Conservation (phyloP, 148 eudicot species). For the Fagopyrum tataricum region DNA sequence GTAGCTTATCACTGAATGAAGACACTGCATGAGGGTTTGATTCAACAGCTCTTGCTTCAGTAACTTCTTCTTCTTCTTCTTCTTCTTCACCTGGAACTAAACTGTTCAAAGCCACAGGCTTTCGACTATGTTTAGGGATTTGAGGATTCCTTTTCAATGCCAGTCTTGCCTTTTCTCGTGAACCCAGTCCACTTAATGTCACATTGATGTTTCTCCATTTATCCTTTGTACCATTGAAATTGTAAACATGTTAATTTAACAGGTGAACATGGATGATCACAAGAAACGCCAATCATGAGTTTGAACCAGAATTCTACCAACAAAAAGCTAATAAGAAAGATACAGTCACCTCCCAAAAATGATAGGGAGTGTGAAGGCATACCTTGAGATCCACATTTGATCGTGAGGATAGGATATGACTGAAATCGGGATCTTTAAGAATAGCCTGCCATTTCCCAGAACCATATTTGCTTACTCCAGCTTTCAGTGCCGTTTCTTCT, state of each 20-base stretch:
- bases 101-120: conserved; percentile 20
- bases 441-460: conserved; percentile 90
- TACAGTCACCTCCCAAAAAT: neutral
- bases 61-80: conserved; percentile 63
- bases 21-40: conserved; percentile 28
- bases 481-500: conserved; percentile 87
- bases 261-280: neutral
- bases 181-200: conserved; percentile 63
- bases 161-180: conserved; percentile 64
- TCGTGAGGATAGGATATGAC: conserved; percentile 47
- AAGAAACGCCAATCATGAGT: neutral
- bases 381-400: conserved; percentile 96
- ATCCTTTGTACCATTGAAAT: conserved; percentile 37
- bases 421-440: conserved; percentile 76
- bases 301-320: neutral
- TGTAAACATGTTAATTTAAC: neutral
- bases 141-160: conserved; percentile 45
- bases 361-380: neutral
- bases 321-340: neutral
- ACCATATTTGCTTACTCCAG: conserved; percentile 75
- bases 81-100: conserved; percentile 22
- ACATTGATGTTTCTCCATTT: conserved; percentile 88
- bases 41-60: conserved; percentile 53
- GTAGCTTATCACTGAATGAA: conserved; percentile 21
- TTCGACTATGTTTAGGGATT: conserved; percentile 38